Conservation (phyloP, 495 filamentous ascomycete species). For the Penicillium soppii region DNA sequence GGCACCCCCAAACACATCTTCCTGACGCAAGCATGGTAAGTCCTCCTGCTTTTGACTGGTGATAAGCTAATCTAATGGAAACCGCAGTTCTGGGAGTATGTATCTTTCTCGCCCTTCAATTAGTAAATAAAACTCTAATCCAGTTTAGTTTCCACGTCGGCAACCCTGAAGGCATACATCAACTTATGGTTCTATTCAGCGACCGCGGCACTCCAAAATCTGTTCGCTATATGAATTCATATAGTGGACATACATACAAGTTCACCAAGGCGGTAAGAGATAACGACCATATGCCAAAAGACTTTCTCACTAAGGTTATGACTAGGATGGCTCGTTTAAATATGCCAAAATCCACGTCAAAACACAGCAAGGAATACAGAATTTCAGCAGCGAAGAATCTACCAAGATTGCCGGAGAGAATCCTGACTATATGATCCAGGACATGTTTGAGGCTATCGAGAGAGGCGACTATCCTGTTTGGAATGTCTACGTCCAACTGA, state of each 20-base stretch:
- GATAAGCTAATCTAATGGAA: neutral
- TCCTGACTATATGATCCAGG: slow-evolving; percentile 36
- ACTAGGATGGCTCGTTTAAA: slow-evolving; percentile 56
- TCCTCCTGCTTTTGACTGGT: neutral
- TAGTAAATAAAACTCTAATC: slow-evolving; percentile 43
- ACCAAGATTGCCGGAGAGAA: slow-evolving; percentile 49
- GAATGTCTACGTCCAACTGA: slow-evolving; percentile 49
- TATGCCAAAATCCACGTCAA: slow-evolving; percentile 68
- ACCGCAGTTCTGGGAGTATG: slow-evolving; percentile 56
- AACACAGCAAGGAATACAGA: slow-evolving; percentile 60
- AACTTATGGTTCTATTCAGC: slow-evolving; percentile 63
- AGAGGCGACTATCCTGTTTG: slow-evolving; percentile 39
- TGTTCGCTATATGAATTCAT: slow-evolving; percentile 61
- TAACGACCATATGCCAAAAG: slow-evolving; percentile 1
- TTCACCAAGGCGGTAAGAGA: slow-evolving; percentile 55
- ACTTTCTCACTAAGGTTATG: slow-evolving; percentile 7
- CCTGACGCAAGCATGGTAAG: slow-evolving; percentile 51
- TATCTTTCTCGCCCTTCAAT: slow-evolving; percentile 36
- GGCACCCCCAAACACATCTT: slow-evolving; percentile 46
- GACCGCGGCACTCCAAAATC: slow-evolving; percentile 64
- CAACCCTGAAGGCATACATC: slow-evolving; percentile 64
- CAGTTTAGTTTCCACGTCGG: slow-evolving; percentile 48
- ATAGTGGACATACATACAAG: slow-evolving; percentile 67
- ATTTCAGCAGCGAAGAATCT: slow-evolving; percentile 58
- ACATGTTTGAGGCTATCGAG: slow-evolving; percentile 37